Evolutionary conservation across 2,329 filamentous ascomycete genomes (phyloP), one percentile per base, ranked within the genome.

Genomic region (Trichophyton rubrum): DNA sequence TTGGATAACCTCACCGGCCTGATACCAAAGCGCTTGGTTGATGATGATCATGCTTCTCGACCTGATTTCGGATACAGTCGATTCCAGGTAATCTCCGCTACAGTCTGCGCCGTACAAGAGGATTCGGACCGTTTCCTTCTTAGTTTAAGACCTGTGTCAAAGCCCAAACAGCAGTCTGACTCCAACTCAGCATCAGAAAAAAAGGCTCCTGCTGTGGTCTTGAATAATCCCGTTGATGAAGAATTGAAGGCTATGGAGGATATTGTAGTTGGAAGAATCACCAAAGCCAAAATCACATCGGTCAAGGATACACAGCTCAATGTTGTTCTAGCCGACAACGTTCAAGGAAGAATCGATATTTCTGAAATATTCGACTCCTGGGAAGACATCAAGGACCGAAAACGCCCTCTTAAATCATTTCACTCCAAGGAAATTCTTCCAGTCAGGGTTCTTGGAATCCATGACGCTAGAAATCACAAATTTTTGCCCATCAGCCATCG

Each of bases 281-380:
- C 85, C 6, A 90, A 88, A 69, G 92, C 88, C 43, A 86, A 82
- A 66, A 83, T 99, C 51, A 82, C 83, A n/a, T 89, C 89, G 0
- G 78, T 96, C 69, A 96, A 95, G 73, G 86, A 86, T 56, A 96
- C 92, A 0, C 93, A 99, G 71, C 78, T 97, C 60, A 97, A 97
- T 66, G 90, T 99, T 4, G 84, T 88, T 66, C 80, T 97, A 58
- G 87, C 89, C 49, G 89, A 95, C 69, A 90, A 90, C 65, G 80
- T 95, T 7, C 89, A 95, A 70, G 93, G 92, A n/a, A 89, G 93
- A 17, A 85, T 99, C 62, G 92, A 96, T 69, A 83, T 93, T 4
- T 95, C 93, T 0, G 90, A 97, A 71, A 76, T 91, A 11, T 99
- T 95, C 71, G 88, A 96, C 71, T 80, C 79, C 9, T 96, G 88